A percentile compares a stretch with the other conserved stretches of the same genome.
phyloP scores from a whole-genome alignment of 2,329 filamentous ascomycete species.

The Fusarium incarnatum region DNA sequence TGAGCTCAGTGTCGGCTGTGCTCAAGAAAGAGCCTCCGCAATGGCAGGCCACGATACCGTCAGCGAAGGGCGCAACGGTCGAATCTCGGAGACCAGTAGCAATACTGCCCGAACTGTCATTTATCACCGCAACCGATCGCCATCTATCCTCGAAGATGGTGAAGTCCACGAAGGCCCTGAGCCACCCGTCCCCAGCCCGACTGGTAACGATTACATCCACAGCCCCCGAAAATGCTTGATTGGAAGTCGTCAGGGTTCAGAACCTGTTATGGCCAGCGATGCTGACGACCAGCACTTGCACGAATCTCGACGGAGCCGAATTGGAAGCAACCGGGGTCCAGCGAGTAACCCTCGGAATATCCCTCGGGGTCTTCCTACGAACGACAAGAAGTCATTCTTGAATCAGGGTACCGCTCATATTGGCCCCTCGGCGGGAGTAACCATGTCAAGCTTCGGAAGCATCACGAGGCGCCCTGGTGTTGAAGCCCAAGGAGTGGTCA shows the following conservation, averaged over 20 bases:
- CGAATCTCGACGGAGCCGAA: background rate
- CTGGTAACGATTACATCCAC: background rate
- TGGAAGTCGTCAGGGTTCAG: background rate
- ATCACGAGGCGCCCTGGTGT: background rate
- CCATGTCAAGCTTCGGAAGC: background rate
- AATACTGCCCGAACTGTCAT: too few relatives aligned
- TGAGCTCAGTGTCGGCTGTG: background rate
- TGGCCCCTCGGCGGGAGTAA: background rate
- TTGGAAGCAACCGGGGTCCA: background rate
- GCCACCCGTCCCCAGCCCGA: fast-evolving
- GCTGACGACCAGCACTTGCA: background rate
- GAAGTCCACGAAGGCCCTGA: background rate
- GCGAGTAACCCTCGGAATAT: fast-evolving
- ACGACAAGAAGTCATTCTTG: background rate
- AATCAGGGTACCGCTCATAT: background rate
- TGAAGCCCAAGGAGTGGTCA: background rate
- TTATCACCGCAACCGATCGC: background rate
- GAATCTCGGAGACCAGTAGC: background rate
- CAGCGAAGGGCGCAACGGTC: background rate
- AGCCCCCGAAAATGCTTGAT: background rate
- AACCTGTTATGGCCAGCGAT: background rate
- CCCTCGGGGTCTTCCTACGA: background rate
- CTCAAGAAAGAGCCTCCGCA: too few relatives aligned
- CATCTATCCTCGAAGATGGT: background rate
- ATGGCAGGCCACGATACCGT: background rate